Evolutionary conservation across 2,329 filamentous ascomycete species (phyloP), one percentile per base, ranked within the genome.

Genomic region (Sporothrix dimorphospora): DNA sequence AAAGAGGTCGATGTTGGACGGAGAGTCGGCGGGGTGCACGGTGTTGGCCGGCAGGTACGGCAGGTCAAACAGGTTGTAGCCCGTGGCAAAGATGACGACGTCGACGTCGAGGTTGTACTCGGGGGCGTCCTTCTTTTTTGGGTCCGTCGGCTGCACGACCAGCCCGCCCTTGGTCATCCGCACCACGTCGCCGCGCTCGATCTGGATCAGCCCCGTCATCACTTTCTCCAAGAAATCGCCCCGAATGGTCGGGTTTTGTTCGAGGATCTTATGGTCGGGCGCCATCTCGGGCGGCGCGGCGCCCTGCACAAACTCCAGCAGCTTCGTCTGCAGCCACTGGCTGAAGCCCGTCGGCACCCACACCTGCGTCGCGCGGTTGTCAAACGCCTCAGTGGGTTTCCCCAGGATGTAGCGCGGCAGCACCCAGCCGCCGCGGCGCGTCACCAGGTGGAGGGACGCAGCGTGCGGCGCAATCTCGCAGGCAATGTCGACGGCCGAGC

Each of bases 401-500:
- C 81, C 81, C 0, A 81, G 76, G 4, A 81, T 69, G 63, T 78
- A 82, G 24, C 80, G 80, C 24, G 82, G 81, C 14, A 82, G 74
- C 27, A 82, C 74, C 80, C 80, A 83, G 0, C 78, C 79, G 49
- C 81, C 81, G 34, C 80, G 78, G 11, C 79, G 77, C 40, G 80
- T 81, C 53, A 83, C 76, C 49, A 83, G 69, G 71, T 82, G 80
- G 47, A 81, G 76, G 70, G 80, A 77, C n/a, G 74, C 76, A 19
- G 79, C 79, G 1, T 77, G 76, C 1, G 78, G 75, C 1, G 78
- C 79, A 67, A 82, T 75, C 69, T 83, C 82, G 66, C 78, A 80
- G 34, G 79, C 79, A 40, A 83, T 76, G 75, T 83, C 82, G n/a
- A 81, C 78, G 4, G 81, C 81, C 5, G 79, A 81, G 42, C 79